A percentile compares a stretch with the other conserved stretches of the same genome.
Evolutionary conservation across 352 stramenopile species (phyloP).

Genomic region (Aphanomyces stellatus): DNA sequence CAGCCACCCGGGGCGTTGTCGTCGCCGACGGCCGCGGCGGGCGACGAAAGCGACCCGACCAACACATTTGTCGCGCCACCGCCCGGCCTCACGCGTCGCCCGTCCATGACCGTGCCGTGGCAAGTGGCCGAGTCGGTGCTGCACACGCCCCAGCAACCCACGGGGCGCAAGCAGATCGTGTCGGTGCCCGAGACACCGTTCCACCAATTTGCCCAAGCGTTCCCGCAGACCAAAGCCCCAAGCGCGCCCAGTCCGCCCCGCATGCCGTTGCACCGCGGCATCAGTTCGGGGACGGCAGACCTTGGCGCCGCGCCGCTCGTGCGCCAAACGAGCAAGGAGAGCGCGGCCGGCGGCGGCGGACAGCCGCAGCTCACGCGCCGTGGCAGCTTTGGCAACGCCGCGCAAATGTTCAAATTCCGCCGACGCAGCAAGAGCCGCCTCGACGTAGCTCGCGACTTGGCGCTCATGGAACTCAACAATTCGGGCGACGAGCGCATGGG

Average conservation of each 20-base stretch:
- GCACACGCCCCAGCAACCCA: constrained; percentile 67
- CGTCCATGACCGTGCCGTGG: constrained; percentile 81
- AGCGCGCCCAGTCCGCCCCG: constrained; percentile 22
- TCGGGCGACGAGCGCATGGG: constrained; percentile 37
- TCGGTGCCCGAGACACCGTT: constrained; percentile 14
- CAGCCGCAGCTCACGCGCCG: constrained; percentile 33
- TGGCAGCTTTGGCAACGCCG: constrained; percentile 74
- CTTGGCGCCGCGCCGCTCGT: constrained; percentile 47
- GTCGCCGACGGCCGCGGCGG: constrained; percentile 43
- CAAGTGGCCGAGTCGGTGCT: constrained; percentile 75
- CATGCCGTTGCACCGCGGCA: constrained; percentile 18
- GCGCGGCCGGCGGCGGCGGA: constrained; percentile 8
- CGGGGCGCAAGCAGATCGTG: constrained; percentile 51
- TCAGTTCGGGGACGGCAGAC: constrained; percentile 32
- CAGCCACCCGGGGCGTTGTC: constrained; percentile 48
- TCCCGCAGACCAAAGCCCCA: constrained; percentile 22
- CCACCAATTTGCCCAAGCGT: constrained; percentile 20
- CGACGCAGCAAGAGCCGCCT: constrained; percentile 79
- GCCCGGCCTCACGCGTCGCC: constrained; percentile 57
- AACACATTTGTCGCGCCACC: constrained; percentile 50
- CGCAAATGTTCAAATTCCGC: constrained; percentile 81
- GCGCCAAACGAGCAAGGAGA: constrained; percentile 34
- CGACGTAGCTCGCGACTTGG: constrained; percentile 61
- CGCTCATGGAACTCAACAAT: constrained; percentile 36
- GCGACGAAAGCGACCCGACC: constrained; percentile 29